Base-by-base conservation (phyloP, 108 stramenopile species). In the Parietichytrium sp. region DNA sequence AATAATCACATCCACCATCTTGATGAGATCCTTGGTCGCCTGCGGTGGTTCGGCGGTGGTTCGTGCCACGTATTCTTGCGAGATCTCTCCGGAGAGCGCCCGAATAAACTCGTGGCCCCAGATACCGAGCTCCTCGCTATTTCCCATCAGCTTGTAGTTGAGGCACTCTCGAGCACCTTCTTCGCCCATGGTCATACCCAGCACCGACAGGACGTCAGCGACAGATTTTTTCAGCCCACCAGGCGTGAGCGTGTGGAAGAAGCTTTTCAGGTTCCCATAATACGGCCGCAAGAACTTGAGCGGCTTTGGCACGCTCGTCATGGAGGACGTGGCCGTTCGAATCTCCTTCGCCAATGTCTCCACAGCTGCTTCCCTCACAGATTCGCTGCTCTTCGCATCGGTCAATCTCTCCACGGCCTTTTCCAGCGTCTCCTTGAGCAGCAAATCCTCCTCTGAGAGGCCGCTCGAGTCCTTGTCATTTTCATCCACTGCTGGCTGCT, bases 81-180 rank as follows among this genome's bases (percentile, higher is more conserved):
- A 96, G 61, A 99, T 96, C 87, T 98, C 95, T 4, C 97, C 97
- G 30, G 96, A 95, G 45, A 99, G 88, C 48, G 92, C 90, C 0
- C 97, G 93, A 36, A 98, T 90, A 88, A 93, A 98, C 88, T 99
- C 98, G 84, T 98, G 97, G 23, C 98, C 98, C 98, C 98, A 99
- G 27, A 89, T 85, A 15, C 95, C 95, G 12, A 98, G 88, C 84
- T 95, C 93, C 20, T 87, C 80, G 50, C 80, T 48, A 27, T 90
- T 91, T 23, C 93, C 96, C 48, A 81, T 49, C 29, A 97, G 89
- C 90, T 98, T 99, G 92, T 89, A 99, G 18, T 90, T 82, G 30
- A 99, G 92, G 83, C 93, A 92, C 85, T 95, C 93, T 83, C 95
- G 88, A 20, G 92, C 92, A 12, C 45, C 78, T 29, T 78, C 78